Conservation (phyloP, 2,329 filamentous ascomycete genomes). For the Phyllosticta ampelicida region DNA sequence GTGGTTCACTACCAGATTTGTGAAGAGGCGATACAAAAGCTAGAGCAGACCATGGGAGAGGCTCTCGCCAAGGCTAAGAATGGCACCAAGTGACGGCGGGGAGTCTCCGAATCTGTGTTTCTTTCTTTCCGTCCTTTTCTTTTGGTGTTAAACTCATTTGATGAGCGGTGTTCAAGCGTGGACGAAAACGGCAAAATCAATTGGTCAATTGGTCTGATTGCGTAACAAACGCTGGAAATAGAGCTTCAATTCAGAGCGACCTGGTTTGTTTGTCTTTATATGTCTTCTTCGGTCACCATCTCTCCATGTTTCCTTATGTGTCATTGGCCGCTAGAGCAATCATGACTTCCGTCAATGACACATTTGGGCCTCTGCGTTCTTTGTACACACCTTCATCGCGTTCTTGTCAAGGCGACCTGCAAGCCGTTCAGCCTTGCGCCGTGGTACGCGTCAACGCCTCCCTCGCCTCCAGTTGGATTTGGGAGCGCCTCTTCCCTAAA, state of each 20-base stretch:
- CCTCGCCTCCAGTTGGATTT: neutral
- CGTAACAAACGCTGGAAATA: neutral
- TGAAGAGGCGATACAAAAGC: conserved; percentile 45
- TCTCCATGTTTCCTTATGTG: too few relatives aligned
- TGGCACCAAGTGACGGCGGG: neutral
- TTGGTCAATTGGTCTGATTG: neutral
- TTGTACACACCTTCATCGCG: too few relatives aligned
- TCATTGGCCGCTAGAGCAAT: too few relatives aligned
- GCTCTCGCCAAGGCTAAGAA: neutral
- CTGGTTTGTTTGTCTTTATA: neutral
- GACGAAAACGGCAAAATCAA: neutral
- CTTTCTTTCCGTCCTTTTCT: neutral
- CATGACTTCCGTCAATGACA: too few relatives aligned
- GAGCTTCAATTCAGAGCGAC: neutral
- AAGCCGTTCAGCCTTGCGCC: neutral
- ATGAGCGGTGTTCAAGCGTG: neutral
- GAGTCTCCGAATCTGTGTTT: neutral
- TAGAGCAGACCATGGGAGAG: conserved; percentile 12
- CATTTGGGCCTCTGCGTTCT: too few relatives aligned
- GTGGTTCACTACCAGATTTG: conserved; percentile 66
- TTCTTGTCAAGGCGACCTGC: neutral
- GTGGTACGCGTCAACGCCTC: neutral
- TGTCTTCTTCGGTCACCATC: neutral
- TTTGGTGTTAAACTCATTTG: neutral
- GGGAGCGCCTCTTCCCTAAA: neutral